Conservation (phyloP, 2,329 filamentous ascomycete genomes). For the Berkeleyomyces basicola region DNA sequence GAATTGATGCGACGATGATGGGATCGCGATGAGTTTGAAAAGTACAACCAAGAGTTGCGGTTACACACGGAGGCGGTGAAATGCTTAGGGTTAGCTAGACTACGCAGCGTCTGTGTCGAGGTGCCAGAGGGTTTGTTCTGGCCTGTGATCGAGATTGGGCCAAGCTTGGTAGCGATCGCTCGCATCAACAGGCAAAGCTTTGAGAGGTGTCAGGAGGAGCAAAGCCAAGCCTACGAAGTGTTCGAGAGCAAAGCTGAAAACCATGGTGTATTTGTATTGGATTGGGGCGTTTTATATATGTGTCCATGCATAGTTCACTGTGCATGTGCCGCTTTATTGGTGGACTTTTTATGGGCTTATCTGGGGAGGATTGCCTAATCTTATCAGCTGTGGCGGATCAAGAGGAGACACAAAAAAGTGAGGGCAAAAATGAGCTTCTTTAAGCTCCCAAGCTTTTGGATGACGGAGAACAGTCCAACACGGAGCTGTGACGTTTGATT, state of each 20-base stretch:
- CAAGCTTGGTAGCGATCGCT: not conserved
- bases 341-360: not conserved
- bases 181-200: not conserved
- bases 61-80: no score
- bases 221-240: not conserved
- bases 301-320: no score
- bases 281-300: not conserved
- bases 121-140: no score
- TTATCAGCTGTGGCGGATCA: not conserved
- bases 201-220: not conserved
- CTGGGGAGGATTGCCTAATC: not conserved
- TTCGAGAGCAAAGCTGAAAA: not conserved
- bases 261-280: not conserved
- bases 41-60: no score
- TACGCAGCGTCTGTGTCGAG: no score
- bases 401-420: not conserved
- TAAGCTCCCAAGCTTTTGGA: not conserved
- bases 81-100: no score
- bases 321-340: no score
- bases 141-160: no score
- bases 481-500: not conserved
- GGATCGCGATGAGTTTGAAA: no score
- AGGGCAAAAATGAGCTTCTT: not conserved
- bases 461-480: not conserved
- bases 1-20: no score